Evolutionary conservation across 352 stramenopile genomes (phyloP).

Genomic region (Plasmopara halstedii): DNA sequence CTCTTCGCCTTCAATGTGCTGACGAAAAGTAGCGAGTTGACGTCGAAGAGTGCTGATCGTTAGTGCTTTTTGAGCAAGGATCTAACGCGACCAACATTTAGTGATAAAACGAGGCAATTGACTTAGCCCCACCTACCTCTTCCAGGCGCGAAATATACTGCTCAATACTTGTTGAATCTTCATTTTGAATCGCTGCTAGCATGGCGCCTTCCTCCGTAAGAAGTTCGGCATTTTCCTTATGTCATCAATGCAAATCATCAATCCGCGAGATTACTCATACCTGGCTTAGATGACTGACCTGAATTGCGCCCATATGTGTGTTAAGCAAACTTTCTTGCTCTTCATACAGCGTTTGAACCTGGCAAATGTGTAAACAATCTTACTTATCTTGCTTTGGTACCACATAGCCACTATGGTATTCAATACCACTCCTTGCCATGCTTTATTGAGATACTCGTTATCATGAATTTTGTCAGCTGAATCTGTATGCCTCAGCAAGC

Average conservation of each 20-base stretch:
- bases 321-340: slow-evolving; percentile 95
- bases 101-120: background rate
- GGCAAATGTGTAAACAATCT: background rate
- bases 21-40: slow-evolving; percentile 78
- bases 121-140: slow-evolving; percentile 31
- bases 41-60: slow-evolving; percentile 80
- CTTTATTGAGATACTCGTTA: slow-evolving; percentile 45
- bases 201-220: slow-evolving; percentile 93
- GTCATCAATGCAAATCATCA: background rate
- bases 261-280: background rate
- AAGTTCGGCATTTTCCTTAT: slow-evolving; percentile 93
- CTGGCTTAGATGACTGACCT: slow-evolving; percentile 33
- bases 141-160: slow-evolving; percentile 88
- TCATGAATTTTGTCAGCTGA: slow-evolving; percentile 13
- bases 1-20: slow-evolving; percentile 79
- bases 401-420: background rate
- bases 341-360: slow-evolving; percentile 91
- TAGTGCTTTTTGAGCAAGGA: slow-evolving; percentile 89
- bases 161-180: slow-evolving; percentile 93
- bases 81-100: slow-evolving; percentile 30
- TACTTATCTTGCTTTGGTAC: no score
- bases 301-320: slow-evolving; percentile 94
- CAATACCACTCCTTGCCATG: slow-evolving; percentile 56
- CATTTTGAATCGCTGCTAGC: slow-evolving; percentile 78
- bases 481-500: slow-evolving; percentile 7